Conservation (phyloP, 192 early-diverging fungal genomes). For the Entrophospora sp. region DNA sequence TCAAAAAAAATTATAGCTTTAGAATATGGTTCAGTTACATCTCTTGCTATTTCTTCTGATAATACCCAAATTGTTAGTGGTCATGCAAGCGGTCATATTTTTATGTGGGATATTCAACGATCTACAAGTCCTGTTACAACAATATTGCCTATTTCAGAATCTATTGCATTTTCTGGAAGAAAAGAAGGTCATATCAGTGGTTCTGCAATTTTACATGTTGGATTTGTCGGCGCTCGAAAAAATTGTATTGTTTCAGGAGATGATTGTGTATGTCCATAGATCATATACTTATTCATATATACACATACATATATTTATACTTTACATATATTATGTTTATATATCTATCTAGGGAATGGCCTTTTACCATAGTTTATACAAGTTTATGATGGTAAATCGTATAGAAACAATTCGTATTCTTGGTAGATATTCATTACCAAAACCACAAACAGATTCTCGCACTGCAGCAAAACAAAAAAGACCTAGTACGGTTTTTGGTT, state of each 20-base stretch:
- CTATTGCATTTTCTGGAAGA: constrained; percentile 35
- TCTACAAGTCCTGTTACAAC: constrained; percentile 35
- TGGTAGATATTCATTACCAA: constrained; percentile 39
- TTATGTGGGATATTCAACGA: constrained; percentile 48
- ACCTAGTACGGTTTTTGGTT: constrained; percentile 50
- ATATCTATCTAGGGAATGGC: constrained; percentile 60
- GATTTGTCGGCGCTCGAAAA: constrained; percentile 46
- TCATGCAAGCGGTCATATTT: constrained; percentile 43
- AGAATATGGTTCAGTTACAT: constrained; percentile 45
- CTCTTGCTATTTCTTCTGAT: constrained; percentile 49
- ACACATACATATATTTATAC: too few species aligned
- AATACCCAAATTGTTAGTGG: constrained; percentile 46
- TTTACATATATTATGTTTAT: too few species aligned
- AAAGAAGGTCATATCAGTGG: constrained; percentile 51
- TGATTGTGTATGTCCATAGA: constrained; percentile 30
- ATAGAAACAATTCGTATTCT: constrained; percentile 47
- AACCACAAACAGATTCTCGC: not conserved
- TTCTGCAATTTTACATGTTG: constrained; percentile 46
- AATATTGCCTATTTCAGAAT: constrained; percentile 39
- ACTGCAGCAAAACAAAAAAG: constrained; percentile 30
- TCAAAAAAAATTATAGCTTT: constrained; percentile 30
- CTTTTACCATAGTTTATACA: constrained; percentile 50
- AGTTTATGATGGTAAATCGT: constrained; percentile 50
- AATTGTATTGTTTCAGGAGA: constrained; percentile 48
- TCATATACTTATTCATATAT: too few species aligned